Evolutionary conservation across 306 rosid genomes (phyloP).

Genomic region (Lathyrus oleraceus): DNA sequence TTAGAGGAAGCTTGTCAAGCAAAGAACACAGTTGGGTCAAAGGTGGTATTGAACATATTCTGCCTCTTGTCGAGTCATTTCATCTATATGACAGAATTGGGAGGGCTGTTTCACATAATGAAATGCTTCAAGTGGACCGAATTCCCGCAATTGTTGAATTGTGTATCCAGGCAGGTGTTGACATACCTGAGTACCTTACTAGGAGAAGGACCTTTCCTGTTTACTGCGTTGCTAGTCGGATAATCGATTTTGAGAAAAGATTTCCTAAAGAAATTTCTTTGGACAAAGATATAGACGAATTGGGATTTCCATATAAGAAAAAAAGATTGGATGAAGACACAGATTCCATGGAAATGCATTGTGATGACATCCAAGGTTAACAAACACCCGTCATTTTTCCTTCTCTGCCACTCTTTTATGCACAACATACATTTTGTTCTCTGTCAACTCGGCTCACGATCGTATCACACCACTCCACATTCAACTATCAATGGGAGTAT

Average conservation of each 20-base stretch:
- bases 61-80: constrained; percentile 64
- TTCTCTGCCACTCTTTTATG: not conserved
- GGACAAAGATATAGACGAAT: constrained; percentile 49
- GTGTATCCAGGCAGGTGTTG: constrained; percentile 72
- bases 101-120: constrained; percentile 72
- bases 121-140: constrained; percentile 62
- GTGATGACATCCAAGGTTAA: constrained; percentile 56
- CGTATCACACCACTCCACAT: no score
- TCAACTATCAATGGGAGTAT: no score
- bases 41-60: constrained; percentile 56
- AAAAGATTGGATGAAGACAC: constrained; percentile 27
- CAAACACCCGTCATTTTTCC: constrained; percentile 3
- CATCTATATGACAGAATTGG: constrained; percentile 70
- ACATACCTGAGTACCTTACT: constrained; percentile 62
- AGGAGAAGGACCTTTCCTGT: constrained; percentile 67
- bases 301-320: constrained; percentile 56
- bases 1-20: constrained; percentile 58
- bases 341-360: constrained; percentile 36
- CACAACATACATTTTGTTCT: not conserved
- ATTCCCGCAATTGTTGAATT: constrained; percentile 72
- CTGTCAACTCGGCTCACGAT: constrained; percentile 21
- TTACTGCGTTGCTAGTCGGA: constrained; percentile 62
- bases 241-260: constrained; percentile 66
- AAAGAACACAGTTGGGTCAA: constrained; percentile 68
- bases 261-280: constrained; percentile 50